Evolutionary conservation across 2,329 filamentous ascomycete species (phyloP), one percentile per base, ranked within the genome.

Genomic region (Aureobasidium musti): DNA sequence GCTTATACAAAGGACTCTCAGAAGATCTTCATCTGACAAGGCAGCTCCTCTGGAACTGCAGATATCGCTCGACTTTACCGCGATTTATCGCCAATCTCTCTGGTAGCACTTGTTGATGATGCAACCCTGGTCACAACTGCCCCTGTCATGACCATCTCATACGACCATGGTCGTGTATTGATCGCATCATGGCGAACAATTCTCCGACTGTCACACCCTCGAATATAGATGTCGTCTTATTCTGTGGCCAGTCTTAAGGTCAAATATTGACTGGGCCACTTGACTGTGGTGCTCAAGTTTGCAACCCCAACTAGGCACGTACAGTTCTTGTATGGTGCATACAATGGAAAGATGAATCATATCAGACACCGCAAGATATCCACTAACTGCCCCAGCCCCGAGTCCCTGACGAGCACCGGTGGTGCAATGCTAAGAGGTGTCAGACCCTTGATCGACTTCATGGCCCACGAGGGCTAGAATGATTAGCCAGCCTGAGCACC

Each of bases 371-470:
- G 35, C 33, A 21, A 10, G 26, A 33, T 45, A 21, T 26, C 54
- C 54, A 59, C 39, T 57, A 41, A 57, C 37, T 45, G 17, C 54
- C 54, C 54, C 54, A 33, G 39, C 39, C 45, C 11, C 39, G 26
- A 37, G 26, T 45, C 54, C 54, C 54, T 45, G 39, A 45, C 23
- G 21, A 45, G 54, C 30, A 30, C 10, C 17, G 5, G 35, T 13
- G 13, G 33, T 35, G 33, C 33, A 35, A 33, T 52, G 26, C n/a
- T 19, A 8, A 45, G 4, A 59, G 2, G 26, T 45, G 26, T 14
- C 54, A 59, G 26, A 59, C 23, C 54, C 54, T 14, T 59, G 39
- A 59, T 59, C 54, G 37, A 30, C 54, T 59, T 21, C 7, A 30
- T 30, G 8, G 26, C 17, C 19, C 7, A 43, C 30, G 14, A 43